Base-by-base conservation (phyloP, 805 yeast species). In the Saccharomycopsis synnaedendra region DNA sequence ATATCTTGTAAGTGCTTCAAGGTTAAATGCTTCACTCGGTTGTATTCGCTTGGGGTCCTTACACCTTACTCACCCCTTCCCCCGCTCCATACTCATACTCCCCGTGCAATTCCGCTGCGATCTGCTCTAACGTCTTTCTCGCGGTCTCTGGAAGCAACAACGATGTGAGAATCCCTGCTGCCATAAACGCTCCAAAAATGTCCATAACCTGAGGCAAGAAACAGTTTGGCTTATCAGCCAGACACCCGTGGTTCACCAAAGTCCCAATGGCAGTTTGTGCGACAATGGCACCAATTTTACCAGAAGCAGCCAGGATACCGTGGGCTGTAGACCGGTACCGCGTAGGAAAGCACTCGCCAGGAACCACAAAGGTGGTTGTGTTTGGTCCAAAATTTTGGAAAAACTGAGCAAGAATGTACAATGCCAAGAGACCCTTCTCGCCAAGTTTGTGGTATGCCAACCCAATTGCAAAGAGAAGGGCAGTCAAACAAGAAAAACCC, bases 301-400 rank as follows among this genome's bases (percentile, higher is more conserved):
- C 96, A 35, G 78, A 67, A 44, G 94, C 96, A 58, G 96, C 96
- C 54, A 95, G 85, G 54, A 87, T 74, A 74, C 96, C 96, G 60
- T 87, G 96, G 44, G 96, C 95, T 56, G 94, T 80, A 27, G 95
- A 86, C 80, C 96, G 83, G 70, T 85, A 87, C 74, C 95, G 81
- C 47, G 96, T 86, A 64, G 96, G 96, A 82, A 72, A 88, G 62
- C 78, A 70, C 72, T 87, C 96, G 68, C 95, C 96, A 45, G 96
- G 95, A 61, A 85, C 75, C 60, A 88, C 78, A 64, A 87, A 87
- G 48, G 96, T 87, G 44, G 96, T 88, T 52, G 87, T 78, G 73
- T 87, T 87, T 64, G 96, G 95, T 63, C 96, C 96, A 59, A 85
- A 87, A 67, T 87, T 87, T 66, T 81, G 80, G 80, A 87, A 87